A percentile compares a stretch with the other conserved stretches of the same genome.
Conservation (phyloP, 148 eudicot species). For the Heliosperma pusillum region DNA sequence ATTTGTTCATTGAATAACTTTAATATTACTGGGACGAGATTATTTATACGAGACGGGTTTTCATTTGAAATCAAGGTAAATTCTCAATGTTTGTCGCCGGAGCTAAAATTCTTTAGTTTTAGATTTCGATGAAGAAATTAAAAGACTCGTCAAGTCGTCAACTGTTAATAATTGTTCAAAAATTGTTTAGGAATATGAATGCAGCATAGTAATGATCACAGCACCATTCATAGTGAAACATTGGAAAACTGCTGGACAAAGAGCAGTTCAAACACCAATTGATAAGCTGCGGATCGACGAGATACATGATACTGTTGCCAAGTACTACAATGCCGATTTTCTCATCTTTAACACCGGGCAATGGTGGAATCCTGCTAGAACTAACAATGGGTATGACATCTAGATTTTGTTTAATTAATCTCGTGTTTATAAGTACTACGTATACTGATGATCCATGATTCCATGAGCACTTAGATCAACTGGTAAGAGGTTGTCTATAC, state of each 20-base stretch:
- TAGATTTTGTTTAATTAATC: too few relatives aligned
- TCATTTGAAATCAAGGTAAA: conserved; percentile 42
- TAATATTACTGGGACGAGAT: conserved; percentile 28
- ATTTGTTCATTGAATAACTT: conserved; percentile 44
- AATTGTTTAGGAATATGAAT: conserved; percentile 44
- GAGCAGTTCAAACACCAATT: conserved; percentile 5
- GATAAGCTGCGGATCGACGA: conserved; percentile 49
- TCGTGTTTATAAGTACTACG: too few relatives aligned
- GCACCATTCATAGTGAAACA: conserved; percentile 58
- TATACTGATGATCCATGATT: too few relatives aligned
- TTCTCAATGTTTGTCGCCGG: too few relatives aligned
- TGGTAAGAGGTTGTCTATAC: too few relatives aligned
- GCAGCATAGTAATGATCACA: conserved; percentile 41
- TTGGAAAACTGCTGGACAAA: conserved; percentile 3
- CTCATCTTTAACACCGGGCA: conserved; percentile 63
- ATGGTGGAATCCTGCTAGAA: conserved; percentile 62
- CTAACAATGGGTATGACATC: conserved; percentile 40
- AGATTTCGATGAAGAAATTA: too few relatives aligned
- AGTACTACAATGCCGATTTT: conserved; percentile 47
- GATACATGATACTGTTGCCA: conserved; percentile 28
- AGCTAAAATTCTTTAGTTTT: not conserved
- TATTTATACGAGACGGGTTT: conserved; percentile 20
- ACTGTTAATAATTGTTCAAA: too few relatives aligned
- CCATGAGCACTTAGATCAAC: too few relatives aligned
- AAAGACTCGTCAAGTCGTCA: too few relatives aligned